phyloP scores from a whole-genome alignment of 129 eudicot species.

The Heracleum sosnowskyi region DNA sequence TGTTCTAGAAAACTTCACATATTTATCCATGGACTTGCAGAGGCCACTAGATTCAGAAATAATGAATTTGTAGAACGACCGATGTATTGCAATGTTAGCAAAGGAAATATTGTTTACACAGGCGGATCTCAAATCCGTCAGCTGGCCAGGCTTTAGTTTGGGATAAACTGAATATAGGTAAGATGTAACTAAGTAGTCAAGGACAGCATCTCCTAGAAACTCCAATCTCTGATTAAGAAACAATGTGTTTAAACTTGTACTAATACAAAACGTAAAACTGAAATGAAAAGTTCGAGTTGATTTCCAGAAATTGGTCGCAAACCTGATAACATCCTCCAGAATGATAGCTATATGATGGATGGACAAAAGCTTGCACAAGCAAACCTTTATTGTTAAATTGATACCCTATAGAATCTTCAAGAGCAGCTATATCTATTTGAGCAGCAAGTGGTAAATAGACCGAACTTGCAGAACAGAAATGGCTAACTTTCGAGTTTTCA shows the following conservation, averaged over 20 bases:
- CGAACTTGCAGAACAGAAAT: constrained; percentile 50
- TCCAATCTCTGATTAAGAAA: constrained; percentile 68
- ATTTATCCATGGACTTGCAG: constrained; percentile 47
- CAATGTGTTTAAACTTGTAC: constrained; percentile 11
- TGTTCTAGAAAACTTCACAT: constrained; percentile 26
- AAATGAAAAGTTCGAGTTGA: not conserved
- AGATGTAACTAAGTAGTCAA: constrained; percentile 88
- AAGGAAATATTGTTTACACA: constrained; percentile 68
- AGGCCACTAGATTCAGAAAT: constrained; percentile 55
- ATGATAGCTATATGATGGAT: constrained; percentile 74
- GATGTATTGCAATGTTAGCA: constrained; percentile 58
- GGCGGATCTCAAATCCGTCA: constrained; percentile 87
- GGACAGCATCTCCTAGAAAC: constrained; percentile 95
- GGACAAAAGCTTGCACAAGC: constrained; percentile 81
- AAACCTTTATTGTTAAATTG: too few relatives aligned
- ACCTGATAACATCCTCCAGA: constrained; percentile 96
- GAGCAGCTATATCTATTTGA: constrained; percentile 42
- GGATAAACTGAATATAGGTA: constrained; percentile 84
- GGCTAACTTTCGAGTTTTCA: constrained; percentile 36
- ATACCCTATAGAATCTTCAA: constrained; percentile 53
- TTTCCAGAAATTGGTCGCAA: not conserved
- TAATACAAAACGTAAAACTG: not conserved
- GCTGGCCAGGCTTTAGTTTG: constrained; percentile 83
- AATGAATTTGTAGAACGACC: constrained; percentile 51
- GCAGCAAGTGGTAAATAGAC: constrained; percentile 42